Evolutionary conservation across 768 basidiomycete genomes (phyloP).

Genomic region (Termitomyces sp.): DNA sequence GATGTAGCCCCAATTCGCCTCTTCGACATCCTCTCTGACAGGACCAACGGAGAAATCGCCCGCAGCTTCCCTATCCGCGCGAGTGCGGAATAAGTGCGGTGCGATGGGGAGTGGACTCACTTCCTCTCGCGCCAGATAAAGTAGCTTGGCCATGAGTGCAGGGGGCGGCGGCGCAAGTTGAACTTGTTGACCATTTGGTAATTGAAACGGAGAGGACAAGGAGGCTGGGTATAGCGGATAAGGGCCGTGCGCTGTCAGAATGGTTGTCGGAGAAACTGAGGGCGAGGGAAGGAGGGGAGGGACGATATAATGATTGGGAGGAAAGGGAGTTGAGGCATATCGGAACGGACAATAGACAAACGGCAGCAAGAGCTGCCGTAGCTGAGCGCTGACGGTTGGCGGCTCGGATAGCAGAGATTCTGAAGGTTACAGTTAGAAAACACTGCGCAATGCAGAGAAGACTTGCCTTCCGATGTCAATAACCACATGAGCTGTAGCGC

Average conservation of each 20-base stretch:
- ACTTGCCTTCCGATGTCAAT: conserved; percentile 34
- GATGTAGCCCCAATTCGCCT: conserved; percentile 40
- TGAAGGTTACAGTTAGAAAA: conserved; percentile 5
- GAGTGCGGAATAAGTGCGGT: conserved; percentile 24
- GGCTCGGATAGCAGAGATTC: conserved; percentile 24
- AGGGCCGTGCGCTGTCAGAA: conserved; percentile 31
- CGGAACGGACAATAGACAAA: conserved; percentile 46
- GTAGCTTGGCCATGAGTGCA: conserved; percentile 51
- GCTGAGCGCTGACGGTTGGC: conserved; percentile 18
- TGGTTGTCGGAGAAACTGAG: conserved; percentile 16
- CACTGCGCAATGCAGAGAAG: neutral
- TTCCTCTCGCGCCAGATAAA: conserved; percentile 59
- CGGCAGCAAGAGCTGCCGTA: conserved; percentile 31
- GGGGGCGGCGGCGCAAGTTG: conserved; percentile 35
- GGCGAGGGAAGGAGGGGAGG: conserved; percentile 25
- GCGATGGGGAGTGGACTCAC: conserved; percentile 37
- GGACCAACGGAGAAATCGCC: conserved; percentile 26
- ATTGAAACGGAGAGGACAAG: conserved; percentile 21
- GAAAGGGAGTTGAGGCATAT: conserved; percentile 49
- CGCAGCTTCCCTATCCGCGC: conserved; percentile 17
- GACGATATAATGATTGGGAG: conserved; percentile 55
- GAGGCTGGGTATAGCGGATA: conserved; percentile 39
- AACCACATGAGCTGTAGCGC: conserved; percentile 54
- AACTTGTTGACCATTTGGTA: conserved; percentile 23
- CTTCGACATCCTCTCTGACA: conserved; percentile 54